These are phyloP conservation scores for Porphyrellus cyaneotinctus DNA, from an alignment of 768 basidiomycete genomes.

Conservation along the genomic window DNA sequence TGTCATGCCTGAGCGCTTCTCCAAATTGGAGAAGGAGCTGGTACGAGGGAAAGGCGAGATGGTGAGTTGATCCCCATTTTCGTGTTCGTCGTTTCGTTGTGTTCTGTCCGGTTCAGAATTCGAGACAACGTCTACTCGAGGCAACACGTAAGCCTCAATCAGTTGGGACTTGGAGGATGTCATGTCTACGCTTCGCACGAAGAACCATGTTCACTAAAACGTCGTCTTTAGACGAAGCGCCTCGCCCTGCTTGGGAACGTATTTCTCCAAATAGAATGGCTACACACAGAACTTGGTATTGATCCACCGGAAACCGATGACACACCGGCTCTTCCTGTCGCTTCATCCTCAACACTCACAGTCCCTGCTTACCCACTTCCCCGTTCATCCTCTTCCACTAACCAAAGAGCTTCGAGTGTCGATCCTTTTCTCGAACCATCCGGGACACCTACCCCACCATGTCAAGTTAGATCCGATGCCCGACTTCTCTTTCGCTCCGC, in stretches of 20 bases:
- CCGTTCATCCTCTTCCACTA: constrained; percentile 43
- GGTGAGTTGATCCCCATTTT: constrained; percentile 40
- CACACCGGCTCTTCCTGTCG: constrained; percentile 23
- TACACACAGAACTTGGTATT: constrained; percentile 80
- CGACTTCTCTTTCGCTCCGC: constrained; percentile 35
- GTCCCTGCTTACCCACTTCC: constrained; percentile 34
- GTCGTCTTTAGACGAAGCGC: constrained; percentile 54
- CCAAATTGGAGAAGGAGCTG: constrained; percentile 78
- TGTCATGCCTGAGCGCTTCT: constrained; percentile 77
- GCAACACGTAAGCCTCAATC: no score
- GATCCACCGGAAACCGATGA: constrained; percentile 54
- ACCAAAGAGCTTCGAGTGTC: constrained; percentile 9
- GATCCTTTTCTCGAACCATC: constrained; percentile 29
- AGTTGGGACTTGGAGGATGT: not conserved
- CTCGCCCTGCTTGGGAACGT: constrained; percentile 57
- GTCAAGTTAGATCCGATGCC: constrained; percentile 34
- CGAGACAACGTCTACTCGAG: not conserved
- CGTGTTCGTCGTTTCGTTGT: not conserved
- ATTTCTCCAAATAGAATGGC: constrained; percentile 76
- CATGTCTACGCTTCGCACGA: not conserved
- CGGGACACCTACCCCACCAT: constrained; percentile 47
- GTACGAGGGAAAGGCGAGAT: constrained; percentile 84
- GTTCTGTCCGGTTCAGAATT: no score
- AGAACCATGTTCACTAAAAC: not conserved
- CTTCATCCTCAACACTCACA: constrained; percentile 40